Evolutionary conservation across 129 eudicot genomes (phyloP).

Genomic region (Helichrysum umbraculigerum): DNA sequence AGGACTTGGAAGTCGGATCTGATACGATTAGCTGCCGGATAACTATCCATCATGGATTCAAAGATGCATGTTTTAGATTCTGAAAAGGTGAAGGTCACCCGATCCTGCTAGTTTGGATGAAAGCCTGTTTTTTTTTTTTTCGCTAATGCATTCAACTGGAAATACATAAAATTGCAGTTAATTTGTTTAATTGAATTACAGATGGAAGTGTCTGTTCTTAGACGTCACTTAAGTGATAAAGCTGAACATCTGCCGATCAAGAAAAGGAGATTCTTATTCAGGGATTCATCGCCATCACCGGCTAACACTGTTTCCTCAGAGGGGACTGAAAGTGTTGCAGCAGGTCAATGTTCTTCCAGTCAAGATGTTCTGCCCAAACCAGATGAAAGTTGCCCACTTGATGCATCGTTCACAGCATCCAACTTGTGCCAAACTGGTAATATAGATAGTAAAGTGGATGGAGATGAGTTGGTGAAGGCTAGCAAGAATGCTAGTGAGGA

Average conservation of each 20-base stretch:
- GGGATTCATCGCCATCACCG: constrained; percentile 33
- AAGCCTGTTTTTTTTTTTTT: not conserved
- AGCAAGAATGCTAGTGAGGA: constrained; percentile 5
- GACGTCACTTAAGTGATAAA: constrained; percentile 26
- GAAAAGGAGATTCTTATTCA: constrained; percentile 38
- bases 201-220: constrained; percentile 29
- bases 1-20: constrained; percentile 11
- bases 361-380: constrained; percentile 5
- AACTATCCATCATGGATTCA: constrained; percentile 8
- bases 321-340: constrained; percentile 10
- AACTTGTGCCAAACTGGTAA: constrained; percentile 2
- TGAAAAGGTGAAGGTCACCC: constrained; percentile 34
- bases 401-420: constrained; percentile 4
- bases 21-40: not conserved
- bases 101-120: constrained; percentile 3
- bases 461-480: constrained; percentile 3
- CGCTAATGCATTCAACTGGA: constrained; percentile 4
- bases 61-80: constrained; percentile 21
- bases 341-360: constrained; percentile 12
- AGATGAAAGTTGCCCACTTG: constrained; percentile 16
- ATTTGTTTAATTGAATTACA: constrained; percentile 22
- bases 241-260: constrained; percentile 43
- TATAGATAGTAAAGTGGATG: constrained; percentile 26
- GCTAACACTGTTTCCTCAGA: not conserved
- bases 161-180: not conserved